Evolutionary conservation across 306 rosid species (phyloP), one percentile per base, ranked within the genome.

Genomic region (Lotus japonicus): DNA sequence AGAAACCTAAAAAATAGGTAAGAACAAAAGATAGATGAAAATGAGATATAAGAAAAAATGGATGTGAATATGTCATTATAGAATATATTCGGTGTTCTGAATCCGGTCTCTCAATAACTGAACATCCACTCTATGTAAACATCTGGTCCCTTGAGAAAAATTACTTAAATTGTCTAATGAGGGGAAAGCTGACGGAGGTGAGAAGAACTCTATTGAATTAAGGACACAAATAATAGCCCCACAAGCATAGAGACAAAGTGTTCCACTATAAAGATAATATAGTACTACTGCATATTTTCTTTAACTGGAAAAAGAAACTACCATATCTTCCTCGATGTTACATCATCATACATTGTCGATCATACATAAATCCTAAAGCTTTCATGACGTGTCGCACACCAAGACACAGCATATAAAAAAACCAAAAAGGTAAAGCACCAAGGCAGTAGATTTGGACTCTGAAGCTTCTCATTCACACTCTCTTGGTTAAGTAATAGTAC

Each of bases 311-410:
- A 72, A 63, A 59, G 64, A 54, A 53, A 1, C 80, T 53, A 71
- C 64, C 77, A 83, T 79, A 87, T 89, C 90, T 77, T 87, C 79
- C 92, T 87, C 77, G 86, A 82, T 75, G 67, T 67, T 72, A 81
- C 88, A 86, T 46, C 87, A n/a, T n/a, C n/a, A n/a, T n/a, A n/a
- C n/a, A n/a, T n/a, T n/a, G n/a, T n/a, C n/a, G n/a, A n/a, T n/a
- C n/a, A 31, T 31, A 31, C 36, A 84, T 9, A 80, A 79, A 81
- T 85, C 90, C 83, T 78, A 79, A 75, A 73, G 64, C 85, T 70
- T 85, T 51, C 46, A 65, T 77, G 68, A 77, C 65, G 71, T 70
- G 73, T 64, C 72, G 44, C 84, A 82, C 80, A 74, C 78, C 76
- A 79, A 69, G 78, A 83, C 82, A 83, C 80, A 73, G 45, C 19